These are phyloP conservation scores for Talaromyces sp. DNA, from an alignment of 2,329 filamentous ascomycete genomes.

Conservation along the genomic window DNA sequence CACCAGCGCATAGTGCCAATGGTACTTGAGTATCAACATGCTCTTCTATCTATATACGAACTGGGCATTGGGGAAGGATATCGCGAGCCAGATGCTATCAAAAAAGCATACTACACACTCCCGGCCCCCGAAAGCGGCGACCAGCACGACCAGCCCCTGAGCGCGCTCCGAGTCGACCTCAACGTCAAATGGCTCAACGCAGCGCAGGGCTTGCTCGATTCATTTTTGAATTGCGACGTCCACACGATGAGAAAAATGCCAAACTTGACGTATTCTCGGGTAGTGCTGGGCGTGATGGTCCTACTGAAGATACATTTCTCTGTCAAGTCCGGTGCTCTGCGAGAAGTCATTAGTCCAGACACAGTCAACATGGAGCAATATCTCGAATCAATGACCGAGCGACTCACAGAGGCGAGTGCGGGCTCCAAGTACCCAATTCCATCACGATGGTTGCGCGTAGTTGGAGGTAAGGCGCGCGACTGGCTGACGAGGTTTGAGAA, in stretches of 20 bases:
- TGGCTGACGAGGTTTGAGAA: slow-evolving; percentile 27
- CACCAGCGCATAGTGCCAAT: slow-evolving; percentile 18
- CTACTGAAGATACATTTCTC: slow-evolving; percentile 31
- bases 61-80: slow-evolving; percentile 30
- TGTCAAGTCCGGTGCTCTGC: slow-evolving; percentile 23
- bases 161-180: slow-evolving; percentile 29
- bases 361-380: slow-evolving; percentile 26
- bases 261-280: slow-evolving; percentile 28
- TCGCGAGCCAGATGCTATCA: slow-evolving; percentile 29
- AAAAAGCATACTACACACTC: slow-evolving; percentile 26
- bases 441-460: slow-evolving; percentile 26
- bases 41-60: slow-evolving; percentile 28
- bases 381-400: slow-evolving; percentile 23
- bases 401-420: slow-evolving; percentile 27
- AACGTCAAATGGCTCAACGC: slow-evolving; percentile 33
- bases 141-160: slow-evolving; percentile 16
- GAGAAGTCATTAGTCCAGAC: slow-evolving; percentile 24
- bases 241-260: slow-evolving; percentile 28
- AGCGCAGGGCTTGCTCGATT: slow-evolving; percentile 27
- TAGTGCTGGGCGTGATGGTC: slow-evolving; percentile 25
- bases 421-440: slow-evolving; percentile 28
- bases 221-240: slow-evolving; percentile 25
- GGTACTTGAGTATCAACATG: slow-evolving; percentile 25
- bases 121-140: slow-evolving; percentile 21
- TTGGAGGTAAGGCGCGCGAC: slow-evolving; percentile 25